Evolutionary conservation across 2,329 filamentous ascomycete genomes (phyloP).

Genomic region (Beauveria sp.): DNA sequence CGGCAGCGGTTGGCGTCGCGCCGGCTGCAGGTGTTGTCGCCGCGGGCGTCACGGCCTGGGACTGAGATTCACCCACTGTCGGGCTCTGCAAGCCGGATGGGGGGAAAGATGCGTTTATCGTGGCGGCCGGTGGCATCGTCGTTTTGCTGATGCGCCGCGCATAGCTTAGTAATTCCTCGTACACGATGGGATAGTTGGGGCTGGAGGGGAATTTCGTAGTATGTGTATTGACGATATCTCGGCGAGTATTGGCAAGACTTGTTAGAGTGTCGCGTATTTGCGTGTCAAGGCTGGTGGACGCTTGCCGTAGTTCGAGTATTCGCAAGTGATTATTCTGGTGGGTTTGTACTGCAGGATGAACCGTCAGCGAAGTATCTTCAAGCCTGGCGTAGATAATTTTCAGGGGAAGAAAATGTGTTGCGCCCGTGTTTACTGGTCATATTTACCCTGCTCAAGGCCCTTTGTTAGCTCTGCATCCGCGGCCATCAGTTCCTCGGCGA

Average conservation of each 20-base stretch:
- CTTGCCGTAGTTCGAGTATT: constrained; percentile 60
- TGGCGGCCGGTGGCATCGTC: constrained; percentile 60
- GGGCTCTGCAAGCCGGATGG: constrained; percentile 25
- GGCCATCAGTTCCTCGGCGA: constrained; percentile 60
- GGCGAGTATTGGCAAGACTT: constrained; percentile 64
- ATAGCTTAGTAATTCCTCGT: constrained; percentile 67
- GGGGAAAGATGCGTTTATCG: constrained; percentile 31
- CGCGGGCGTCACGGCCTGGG: constrained; percentile 16
- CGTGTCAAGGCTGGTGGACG: constrained; percentile 57
- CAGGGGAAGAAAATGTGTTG: too few relatives aligned
- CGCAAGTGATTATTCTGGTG: constrained; percentile 70
- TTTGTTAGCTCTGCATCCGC: constrained; percentile 62
- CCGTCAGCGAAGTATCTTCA: neutral
- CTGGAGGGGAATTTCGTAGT: constrained; percentile 46
- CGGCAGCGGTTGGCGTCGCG: constrained; percentile 19
- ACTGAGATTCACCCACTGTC: constrained; percentile 22
- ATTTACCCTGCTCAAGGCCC: constrained; percentile 56
- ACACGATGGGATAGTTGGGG: constrained; percentile 51
- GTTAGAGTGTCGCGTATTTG: constrained; percentile 65
- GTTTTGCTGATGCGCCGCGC: constrained; percentile 74
- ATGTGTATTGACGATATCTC: constrained; percentile 59
- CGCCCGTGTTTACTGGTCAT: too few relatives aligned
- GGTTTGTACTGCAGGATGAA: constrained; percentile 45
- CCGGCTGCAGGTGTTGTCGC: constrained; percentile 24
- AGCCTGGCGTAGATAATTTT: neutral